Conservation (phyloP, 23 red algal genomes). For the Gracilaria gracilis region DNA sequence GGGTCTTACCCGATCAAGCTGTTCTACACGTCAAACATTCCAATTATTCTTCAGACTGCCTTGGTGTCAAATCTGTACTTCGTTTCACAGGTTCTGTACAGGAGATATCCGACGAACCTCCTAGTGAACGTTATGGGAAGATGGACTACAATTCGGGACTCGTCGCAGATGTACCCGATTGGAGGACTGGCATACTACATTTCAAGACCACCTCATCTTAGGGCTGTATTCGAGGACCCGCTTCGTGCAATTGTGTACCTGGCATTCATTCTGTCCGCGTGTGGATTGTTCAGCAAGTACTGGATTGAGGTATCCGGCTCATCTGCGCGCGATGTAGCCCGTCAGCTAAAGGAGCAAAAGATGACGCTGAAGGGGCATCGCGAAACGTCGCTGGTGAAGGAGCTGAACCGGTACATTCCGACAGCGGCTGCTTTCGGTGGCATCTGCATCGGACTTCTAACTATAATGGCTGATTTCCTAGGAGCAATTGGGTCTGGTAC, state of each 20-base stretch:
- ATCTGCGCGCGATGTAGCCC: slow-evolving; percentile 95
- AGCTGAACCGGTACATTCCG: slow-evolving; percentile 99
- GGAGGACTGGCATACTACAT: slow-evolving; percentile 99
- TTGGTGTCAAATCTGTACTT: slow-evolving; percentile 99
- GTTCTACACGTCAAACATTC: slow-evolving; percentile 99
- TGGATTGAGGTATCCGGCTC: slow-evolving; percentile 99
- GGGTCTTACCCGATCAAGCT: slow-evolving; percentile 98
- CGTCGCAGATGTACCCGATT: slow-evolving; percentile 86
- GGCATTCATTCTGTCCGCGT: slow-evolving; percentile 91
- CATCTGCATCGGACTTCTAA: slow-evolving; percentile 94
- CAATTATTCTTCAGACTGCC: slow-evolving; percentile 99
- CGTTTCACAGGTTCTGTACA: slow-evolving; percentile 92
- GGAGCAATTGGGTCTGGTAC: slow-evolving; percentile 97
- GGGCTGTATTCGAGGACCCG: slow-evolving; percentile 78
- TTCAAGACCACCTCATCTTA: slow-evolving; percentile 86
- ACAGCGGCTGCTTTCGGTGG: slow-evolving; percentile 98
- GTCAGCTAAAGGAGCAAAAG: slow-evolving; percentile 94
- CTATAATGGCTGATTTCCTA: slow-evolving; percentile 96
- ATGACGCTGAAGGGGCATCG: slow-evolving; percentile 97
- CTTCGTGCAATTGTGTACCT: slow-evolving; percentile 90
- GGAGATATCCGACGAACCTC: slow-evolving; percentile 84
- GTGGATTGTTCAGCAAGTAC: slow-evolving; percentile 92
- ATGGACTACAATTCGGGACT: slow-evolving; percentile 85
- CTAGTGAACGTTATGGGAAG: slow-evolving; percentile 91
- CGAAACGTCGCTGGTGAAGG: slow-evolving; percentile 95